Percentiles rank a stretch among this genome's conserved stretches.
Evolutionary conservation across 1,284 basidiomycete species (phyloP).

Genomic region (Trichosporon coremiiforme): DNA sequence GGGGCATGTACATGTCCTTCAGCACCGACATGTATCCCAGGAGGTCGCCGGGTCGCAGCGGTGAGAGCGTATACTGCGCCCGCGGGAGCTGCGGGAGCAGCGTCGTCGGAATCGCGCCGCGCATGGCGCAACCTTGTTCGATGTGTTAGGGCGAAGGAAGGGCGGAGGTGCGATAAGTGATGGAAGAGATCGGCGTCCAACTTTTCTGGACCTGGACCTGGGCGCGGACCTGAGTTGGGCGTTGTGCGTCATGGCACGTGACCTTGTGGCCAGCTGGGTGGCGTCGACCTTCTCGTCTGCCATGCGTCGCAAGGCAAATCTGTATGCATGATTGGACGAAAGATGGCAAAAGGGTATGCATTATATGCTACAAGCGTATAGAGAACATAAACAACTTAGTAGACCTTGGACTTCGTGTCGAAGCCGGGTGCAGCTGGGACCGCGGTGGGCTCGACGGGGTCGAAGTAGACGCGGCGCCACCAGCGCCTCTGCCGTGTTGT

Average conservation of each 20-base stretch:
- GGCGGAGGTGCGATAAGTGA: too few relatives aligned
- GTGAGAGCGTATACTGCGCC: conserved; percentile 40
- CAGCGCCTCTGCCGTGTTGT: conserved; percentile 30
- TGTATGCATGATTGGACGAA: background rate
- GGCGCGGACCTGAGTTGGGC: background rate
- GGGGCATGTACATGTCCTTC: conserved; percentile 43
- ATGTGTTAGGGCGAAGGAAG: background rate
- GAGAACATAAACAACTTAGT: background rate
- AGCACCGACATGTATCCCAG: conserved; percentile 45
- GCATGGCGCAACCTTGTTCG: conserved; percentile 34
- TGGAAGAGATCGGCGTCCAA: background rate
- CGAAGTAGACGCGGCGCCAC: conserved; percentile 31
- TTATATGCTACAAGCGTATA: background rate
- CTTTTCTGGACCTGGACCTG: background rate
- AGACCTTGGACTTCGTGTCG: background rate
- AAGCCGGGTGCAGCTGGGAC: background rate
- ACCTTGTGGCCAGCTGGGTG: background rate
- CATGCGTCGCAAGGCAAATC: background rate
- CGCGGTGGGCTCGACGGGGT: background rate
- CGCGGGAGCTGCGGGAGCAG: conserved; percentile 49
- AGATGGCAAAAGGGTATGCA: too few relatives aligned
- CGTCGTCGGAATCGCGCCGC: conserved; percentile 32
- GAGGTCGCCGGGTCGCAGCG: conserved; percentile 38
- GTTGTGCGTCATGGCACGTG: conserved; percentile 10
- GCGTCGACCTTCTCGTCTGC: background rate